phyloP scores from a whole-genome alignment of 495 filamentous ascomycete genomes.

The Trichoderma erinaceum region DNA sequence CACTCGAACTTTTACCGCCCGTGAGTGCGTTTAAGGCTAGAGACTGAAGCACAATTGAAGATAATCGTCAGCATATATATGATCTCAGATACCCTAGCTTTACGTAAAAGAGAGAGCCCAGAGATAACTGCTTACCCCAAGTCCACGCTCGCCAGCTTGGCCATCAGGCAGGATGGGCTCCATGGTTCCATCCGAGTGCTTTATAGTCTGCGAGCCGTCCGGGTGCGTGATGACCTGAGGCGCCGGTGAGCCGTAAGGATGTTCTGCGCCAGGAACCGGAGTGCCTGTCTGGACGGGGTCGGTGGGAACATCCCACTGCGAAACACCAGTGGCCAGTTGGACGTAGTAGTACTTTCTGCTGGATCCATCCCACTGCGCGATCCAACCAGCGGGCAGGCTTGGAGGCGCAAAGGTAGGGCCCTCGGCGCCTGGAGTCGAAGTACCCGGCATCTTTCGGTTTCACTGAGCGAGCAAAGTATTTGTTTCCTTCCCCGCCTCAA shows the following conservation, averaged over 20 bases:
- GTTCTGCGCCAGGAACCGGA: constrained; percentile 39
- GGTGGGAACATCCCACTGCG: constrained; percentile 73
- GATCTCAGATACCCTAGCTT: background rate
- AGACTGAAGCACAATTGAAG: constrained; percentile 14
- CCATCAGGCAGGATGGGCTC: constrained; percentile 39
- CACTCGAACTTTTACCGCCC: constrained; percentile 25
- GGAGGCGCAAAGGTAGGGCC: constrained; percentile 67
- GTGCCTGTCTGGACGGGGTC: constrained; percentile 51
- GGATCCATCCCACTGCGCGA: constrained; percentile 74
- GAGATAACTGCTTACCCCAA: constrained; percentile 34
- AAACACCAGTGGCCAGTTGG: constrained; percentile 64
- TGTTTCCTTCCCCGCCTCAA: background rate
- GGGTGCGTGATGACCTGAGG: constrained; percentile 46
- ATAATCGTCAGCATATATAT: constrained; percentile 15
- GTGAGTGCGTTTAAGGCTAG: constrained; percentile 17
- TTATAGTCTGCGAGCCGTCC: constrained; percentile 46
- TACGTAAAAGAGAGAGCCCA: background rate
- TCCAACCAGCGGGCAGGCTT: constrained; percentile 67
- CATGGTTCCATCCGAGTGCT: constrained; percentile 44
- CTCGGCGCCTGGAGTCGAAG: constrained; percentile 55
- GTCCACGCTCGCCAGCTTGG: constrained; percentile 35
- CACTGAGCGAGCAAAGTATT: background rate
- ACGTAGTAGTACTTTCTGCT: constrained; percentile 76
- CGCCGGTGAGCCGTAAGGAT: constrained; percentile 37
- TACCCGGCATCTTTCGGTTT: constrained; percentile 37